Evolutionary conservation across 768 basidiomycete species (phyloP), one percentile per base, ranked within the genome.

Genomic region (Trametes villosa): DNA sequence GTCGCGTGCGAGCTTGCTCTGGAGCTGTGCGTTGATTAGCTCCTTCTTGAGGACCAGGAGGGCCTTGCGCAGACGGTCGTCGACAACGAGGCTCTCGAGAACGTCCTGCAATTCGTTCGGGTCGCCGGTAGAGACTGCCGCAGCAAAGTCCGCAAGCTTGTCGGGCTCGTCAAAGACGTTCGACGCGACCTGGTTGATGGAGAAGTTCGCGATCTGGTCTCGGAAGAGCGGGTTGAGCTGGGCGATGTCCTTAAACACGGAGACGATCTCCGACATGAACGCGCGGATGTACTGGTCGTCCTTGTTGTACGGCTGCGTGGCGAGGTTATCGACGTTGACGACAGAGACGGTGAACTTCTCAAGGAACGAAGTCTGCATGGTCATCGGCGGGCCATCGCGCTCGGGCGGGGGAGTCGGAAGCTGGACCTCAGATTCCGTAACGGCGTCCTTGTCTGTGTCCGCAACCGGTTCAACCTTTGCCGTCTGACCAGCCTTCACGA

Each of bases 151-250:
- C 0, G 96, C 96, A 26, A 98, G 86, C 71, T 95, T 95, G 74
- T 97, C 95, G 0, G 96, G 96, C 70, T 98, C 96, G 70, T 98
- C 95, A 67, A 98, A 98, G 56, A 97, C 91, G 75, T 94, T 97
- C 9, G 90, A 84, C 2, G 94, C 90, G 56, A 93, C 86, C 72
- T 96, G 94, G 71, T 91, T 90, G 75, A 96, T 94, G 17, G 91
- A 91, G 74, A 97, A 97, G 72, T 94, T 94, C 63, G 95, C 94
- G 66, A 98, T 96, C 71, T 98, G 96, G 78, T 98, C 96, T 42
- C 96, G 91, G 88, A 98, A 98, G 65, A 98, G 86, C 2, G 95
- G 95, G 74, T 97, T 96, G 42, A 98, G 83, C 72, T 96, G 93
- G 0, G 96, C 96, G 60, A 98, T 97, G 71, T 98, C 96, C 79